Conservation (phyloP, 164 flowering plant species). For the Cinnamomum chago region DNA sequence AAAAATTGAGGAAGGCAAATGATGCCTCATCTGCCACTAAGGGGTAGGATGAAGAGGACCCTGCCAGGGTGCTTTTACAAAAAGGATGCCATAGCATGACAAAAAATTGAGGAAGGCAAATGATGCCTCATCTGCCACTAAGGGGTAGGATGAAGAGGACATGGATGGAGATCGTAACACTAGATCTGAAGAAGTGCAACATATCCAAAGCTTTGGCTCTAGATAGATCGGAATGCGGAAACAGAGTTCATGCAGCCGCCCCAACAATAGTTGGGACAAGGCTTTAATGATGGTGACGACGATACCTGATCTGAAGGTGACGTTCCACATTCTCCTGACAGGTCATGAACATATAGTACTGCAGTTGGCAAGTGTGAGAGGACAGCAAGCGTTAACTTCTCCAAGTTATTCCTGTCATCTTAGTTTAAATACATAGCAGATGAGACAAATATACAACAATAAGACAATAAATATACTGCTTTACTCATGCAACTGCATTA, state of each 20-base stretch:
- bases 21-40: no score
- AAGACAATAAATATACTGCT: no score
- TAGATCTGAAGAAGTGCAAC: no score
- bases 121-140: no score
- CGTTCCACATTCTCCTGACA: conserved; percentile 93
- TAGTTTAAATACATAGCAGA: conserved; percentile 11
- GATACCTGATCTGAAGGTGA: conserved; percentile 93
- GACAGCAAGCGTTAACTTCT: conserved; percentile 92
- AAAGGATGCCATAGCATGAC: neutral
- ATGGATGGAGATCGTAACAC: no score
- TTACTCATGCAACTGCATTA: no score
- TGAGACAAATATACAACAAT: conserved; percentile 1
- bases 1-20: no score
- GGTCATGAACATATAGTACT: conserved; percentile 83
- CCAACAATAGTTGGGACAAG: neutral
- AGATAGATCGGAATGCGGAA: neutral
- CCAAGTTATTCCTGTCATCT: conserved; percentile 96
- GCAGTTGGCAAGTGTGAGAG: conserved; percentile 95
- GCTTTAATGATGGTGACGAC: neutral
- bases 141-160: no score
- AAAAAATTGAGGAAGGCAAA: no score
- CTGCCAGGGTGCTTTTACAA: neutral
- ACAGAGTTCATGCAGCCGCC: neutral
- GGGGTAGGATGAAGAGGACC: no score
- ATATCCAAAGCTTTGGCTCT: neutral